Percentiles rank a stretch among this genome's conserved stretches.
These are phyloP conservation scores for Phytopythium mirpurense DNA, from an alignment of 352 stramenopile species.

Conservation along the genomic window DNA sequence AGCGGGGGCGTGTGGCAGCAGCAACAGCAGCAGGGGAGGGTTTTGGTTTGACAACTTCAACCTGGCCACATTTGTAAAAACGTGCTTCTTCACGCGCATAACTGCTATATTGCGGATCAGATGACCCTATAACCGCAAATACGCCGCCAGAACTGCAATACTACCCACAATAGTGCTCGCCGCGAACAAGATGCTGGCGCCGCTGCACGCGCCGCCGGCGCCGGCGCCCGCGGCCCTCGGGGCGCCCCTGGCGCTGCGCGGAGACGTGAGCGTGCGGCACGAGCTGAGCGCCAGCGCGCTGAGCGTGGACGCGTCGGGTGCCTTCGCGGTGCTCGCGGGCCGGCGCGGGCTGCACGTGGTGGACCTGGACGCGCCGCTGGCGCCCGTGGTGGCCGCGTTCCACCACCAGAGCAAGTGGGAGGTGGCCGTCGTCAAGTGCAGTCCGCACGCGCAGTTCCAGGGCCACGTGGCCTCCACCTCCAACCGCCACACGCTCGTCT, in stretches of 20 bases:
- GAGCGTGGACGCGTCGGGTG: constrained; percentile 68
- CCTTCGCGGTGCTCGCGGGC: constrained; percentile 56
- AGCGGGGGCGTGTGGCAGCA: background rate
- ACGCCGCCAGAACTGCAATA: too few relatives aligned
- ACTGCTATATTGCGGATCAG: too few relatives aligned
- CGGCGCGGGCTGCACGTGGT: constrained; percentile 69
- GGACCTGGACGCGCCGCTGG: constrained; percentile 62
- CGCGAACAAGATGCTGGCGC: constrained; percentile 7
- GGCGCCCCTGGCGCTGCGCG: constrained; percentile 43
- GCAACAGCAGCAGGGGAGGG: background rate
- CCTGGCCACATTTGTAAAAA: background rate
- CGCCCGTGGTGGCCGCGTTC: constrained; percentile 40
- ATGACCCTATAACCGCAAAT: too few relatives aligned
- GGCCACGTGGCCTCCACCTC: constrained; percentile 70
- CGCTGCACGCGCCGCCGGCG: constrained; percentile 4
- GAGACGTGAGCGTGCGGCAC: constrained; percentile 51
- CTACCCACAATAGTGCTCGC: too few relatives aligned
- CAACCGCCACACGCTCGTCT: constrained; percentile 80
- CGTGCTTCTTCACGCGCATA: background rate
- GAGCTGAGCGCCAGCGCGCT: constrained; percentile 65
- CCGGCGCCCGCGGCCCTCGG: constrained; percentile 11
- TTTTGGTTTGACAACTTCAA: too few relatives aligned
- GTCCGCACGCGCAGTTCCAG: constrained; percentile 60
- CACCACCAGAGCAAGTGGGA: constrained; percentile 81
- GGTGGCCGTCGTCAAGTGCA: constrained; percentile 76